These are phyloP conservation scores for Picea sitchensis DNA, from an alignment of 75 land plant genomes.

Conservation along the genomic window DNA sequence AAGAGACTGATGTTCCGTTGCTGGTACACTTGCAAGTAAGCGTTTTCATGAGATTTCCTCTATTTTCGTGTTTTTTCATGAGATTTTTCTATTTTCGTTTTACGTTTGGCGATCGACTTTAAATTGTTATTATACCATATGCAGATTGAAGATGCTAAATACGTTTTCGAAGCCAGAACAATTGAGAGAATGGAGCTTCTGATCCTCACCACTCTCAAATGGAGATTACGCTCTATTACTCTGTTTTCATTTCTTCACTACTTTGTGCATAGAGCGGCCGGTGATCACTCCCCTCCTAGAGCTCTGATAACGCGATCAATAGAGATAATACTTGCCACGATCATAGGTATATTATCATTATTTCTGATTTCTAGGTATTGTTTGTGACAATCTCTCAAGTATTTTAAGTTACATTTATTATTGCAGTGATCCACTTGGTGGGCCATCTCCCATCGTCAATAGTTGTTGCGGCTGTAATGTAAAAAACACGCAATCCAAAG, in stretches of 20 bases:
- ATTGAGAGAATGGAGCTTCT: constrained; percentile 74
- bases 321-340: constrained; percentile 28
- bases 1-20: constrained; percentile 62
- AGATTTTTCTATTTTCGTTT: too few relatives aligned
- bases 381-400: too few relatives aligned
- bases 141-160: constrained; percentile 48
- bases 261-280: constrained; percentile 51
- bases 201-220: constrained; percentile 50
- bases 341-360: constrained; percentile 12
- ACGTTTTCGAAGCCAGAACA: constrained; percentile 61
- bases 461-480: constrained; percentile 8
- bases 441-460: constrained; percentile 8
- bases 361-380: too few relatives aligned
- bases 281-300: constrained; percentile 20
- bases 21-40: constrained; percentile 63
- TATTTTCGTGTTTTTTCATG: too few relatives aligned
- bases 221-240: constrained; percentile 65
- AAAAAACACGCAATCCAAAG: too few relatives aligned
- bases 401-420: background rate
- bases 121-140: background rate
- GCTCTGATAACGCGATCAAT: constrained; percentile 42
- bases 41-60: background rate
- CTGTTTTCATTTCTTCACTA: constrained; percentile 68
- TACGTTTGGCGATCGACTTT: too few relatives aligned
- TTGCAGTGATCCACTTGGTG: constrained; percentile 6